A percentile compares a stretch with the other conserved stretches of the same genome.
These are phyloP conservation scores for Phytophthora capsici DNA, from an alignment of 352 stramenopile species.

Conservation along the genomic window DNA sequence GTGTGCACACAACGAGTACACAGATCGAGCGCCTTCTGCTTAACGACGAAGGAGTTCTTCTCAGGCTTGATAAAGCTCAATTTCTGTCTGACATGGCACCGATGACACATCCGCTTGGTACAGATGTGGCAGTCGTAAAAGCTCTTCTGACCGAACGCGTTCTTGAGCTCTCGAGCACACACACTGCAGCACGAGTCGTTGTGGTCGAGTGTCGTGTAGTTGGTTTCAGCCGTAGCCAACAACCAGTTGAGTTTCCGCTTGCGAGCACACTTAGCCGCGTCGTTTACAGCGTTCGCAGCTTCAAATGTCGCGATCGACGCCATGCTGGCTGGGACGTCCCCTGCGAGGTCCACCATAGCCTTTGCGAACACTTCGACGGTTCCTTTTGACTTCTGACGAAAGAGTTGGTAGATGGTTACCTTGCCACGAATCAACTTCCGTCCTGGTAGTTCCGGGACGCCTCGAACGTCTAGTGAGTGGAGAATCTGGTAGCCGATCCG, in stretches of 20 bases:
- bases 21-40: conserved; percentile 33
- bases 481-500: conserved; percentile 53
- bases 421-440: conserved; percentile 41
- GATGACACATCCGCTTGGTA: conserved; percentile 30
- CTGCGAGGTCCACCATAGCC: conserved; percentile 30
- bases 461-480: conserved; percentile 51
- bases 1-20: conserved; percentile 42
- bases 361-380: conserved; percentile 45
- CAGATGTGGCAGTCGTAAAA: conserved; percentile 36
- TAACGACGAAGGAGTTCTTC: conserved; percentile 22
- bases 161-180: conserved; percentile 26
- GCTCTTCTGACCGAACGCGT: conserved; percentile 27
- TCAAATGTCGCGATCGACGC: conserved; percentile 24
- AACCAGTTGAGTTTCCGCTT: conserved; percentile 44
- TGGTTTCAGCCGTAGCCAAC: conserved; percentile 20
- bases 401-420: conserved; percentile 37
- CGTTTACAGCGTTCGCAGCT: conserved; percentile 16
- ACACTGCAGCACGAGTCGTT: conserved; percentile 30
- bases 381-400: conserved; percentile 38
- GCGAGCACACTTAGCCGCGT: conserved; percentile 29
- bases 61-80: conserved; percentile 35
- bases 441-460: conserved; percentile 37
- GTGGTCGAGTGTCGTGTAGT: not conserved
- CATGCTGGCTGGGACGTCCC: conserved; percentile 24
- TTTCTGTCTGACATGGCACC: conserved; percentile 37